These are phyloP conservation scores for Claviceps sp. DNA, from an alignment of 2,329 filamentous ascomycete genomes.

Conservation along the genomic window DNA sequence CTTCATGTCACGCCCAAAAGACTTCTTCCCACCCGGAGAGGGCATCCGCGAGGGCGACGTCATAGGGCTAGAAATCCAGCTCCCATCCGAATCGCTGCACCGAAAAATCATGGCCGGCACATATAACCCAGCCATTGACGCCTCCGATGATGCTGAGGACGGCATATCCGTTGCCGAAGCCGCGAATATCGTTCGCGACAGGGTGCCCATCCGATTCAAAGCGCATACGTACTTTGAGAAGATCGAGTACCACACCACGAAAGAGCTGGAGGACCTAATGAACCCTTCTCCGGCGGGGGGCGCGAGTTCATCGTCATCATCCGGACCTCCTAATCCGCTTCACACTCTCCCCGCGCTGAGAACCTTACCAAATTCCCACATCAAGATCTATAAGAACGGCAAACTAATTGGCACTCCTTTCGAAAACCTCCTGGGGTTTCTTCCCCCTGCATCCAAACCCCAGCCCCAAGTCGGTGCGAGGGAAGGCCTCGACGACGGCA, in stretches of 20 bases:
- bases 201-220: conserved; percentile 89
- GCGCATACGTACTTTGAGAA: conserved; percentile 88
- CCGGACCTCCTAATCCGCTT: conserved; percentile 53
- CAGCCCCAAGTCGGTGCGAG: conserved; percentile 60
- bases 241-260: conserved; percentile 75
- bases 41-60: conserved; percentile 83
- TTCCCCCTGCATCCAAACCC: conserved; percentile 76
- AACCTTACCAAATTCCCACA: conserved; percentile 72
- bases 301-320: conserved; percentile 27
- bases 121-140: conserved; percentile 76
- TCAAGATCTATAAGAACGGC: conserved; percentile 90
- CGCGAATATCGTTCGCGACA: conserved; percentile 81
- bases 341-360: conserved; percentile 64
- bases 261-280: conserved; percentile 76
- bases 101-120: conserved; percentile 76
- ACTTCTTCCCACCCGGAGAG: conserved; percentile 69
- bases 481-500: conserved; percentile 83
- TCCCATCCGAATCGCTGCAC: conserved; percentile 76
- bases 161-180: conserved; percentile 37
- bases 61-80: conserved; percentile 80
- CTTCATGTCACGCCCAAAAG: conserved; percentile 84
- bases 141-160: conserved; percentile 33
- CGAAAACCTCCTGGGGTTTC: conserved; percentile 74
- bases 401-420: conserved; percentile 76
- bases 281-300: conserved; percentile 46